phyloP scores from a whole-genome alignment of 2,329 filamentous ascomycete genomes.

The Aureobasidium sp. region DNA sequence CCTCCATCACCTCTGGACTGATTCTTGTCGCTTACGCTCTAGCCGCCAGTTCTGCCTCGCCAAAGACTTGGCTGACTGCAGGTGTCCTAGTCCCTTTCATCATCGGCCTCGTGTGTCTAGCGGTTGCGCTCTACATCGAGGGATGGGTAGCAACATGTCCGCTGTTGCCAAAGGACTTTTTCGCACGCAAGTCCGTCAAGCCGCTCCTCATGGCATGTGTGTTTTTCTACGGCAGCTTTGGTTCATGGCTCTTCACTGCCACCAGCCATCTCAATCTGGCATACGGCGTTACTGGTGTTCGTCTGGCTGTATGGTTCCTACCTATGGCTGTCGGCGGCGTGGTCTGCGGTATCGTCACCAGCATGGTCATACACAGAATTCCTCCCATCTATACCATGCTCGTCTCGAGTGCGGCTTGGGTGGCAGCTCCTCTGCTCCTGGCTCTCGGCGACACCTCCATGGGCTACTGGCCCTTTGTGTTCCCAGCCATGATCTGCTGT shows the following conservation, averaged over 20 bases:
- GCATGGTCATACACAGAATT: constrained; percentile 27
- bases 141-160: constrained; percentile 28
- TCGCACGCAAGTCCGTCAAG: constrained; percentile 26
- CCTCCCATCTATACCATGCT: constrained; percentile 26
- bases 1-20: constrained; percentile 29
- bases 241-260: constrained; percentile 29
- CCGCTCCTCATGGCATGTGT: constrained; percentile 29
- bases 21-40: constrained; percentile 30
- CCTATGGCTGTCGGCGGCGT: constrained; percentile 30
- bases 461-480: constrained; percentile 30
- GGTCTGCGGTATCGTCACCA: constrained; percentile 26
- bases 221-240: constrained; percentile 32
- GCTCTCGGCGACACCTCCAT: constrained; percentile 27
- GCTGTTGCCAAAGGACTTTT: constrained; percentile 32
- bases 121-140: constrained; percentile 28
- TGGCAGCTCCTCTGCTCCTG: constrained; percentile 30
- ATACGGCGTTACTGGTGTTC: constrained; percentile 22
- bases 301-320: constrained; percentile 29
- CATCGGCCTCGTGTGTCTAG: constrained; percentile 24
- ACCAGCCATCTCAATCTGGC: constrained; percentile 6
- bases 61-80: constrained; percentile 23
- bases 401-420: constrained; percentile 29
- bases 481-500: constrained; percentile 32
- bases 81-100: constrained; percentile 27
- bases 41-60: constrained; percentile 27